Conservation (phyloP, 2,329 filamentous ascomycete species). For the Monilinia fructicola region DNA sequence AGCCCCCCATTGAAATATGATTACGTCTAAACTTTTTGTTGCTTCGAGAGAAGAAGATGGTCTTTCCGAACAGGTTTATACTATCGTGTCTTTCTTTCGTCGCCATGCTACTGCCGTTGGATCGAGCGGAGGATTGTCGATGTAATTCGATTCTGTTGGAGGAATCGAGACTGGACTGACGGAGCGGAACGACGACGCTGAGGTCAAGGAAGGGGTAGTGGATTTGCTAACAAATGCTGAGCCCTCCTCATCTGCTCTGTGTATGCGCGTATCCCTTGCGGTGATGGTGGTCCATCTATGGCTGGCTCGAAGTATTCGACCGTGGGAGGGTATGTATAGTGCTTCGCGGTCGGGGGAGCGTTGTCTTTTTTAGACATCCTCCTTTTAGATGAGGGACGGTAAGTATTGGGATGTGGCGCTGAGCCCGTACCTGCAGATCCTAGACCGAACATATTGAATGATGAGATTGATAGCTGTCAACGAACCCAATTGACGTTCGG, state of each 20-base stretch:
- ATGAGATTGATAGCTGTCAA: constrained; percentile 15
- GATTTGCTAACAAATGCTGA: constrained; percentile 50
- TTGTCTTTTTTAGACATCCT: constrained; percentile 17
- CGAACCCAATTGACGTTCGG: constrained; percentile 18
- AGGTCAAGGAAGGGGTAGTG: constrained; percentile 51
- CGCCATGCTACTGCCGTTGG: constrained; percentile 53
- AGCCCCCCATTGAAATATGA: constrained; percentile 36
- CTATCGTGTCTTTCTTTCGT: constrained; percentile 57
- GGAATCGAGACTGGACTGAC: constrained; percentile 38
- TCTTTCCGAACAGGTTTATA: constrained; percentile 55
- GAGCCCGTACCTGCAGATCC: constrained; percentile 16
- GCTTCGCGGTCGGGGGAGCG: constrained; percentile 6
- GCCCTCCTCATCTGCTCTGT: constrained; percentile 58
- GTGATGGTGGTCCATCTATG: constrained; percentile 61
- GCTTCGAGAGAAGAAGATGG: constrained; percentile 58
- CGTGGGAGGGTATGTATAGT: constrained; percentile 12
- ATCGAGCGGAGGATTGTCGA: constrained; percentile 57
- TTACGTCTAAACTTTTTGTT: constrained; percentile 52
- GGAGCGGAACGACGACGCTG: constrained; percentile 56
- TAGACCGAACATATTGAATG: constrained; percentile 22
- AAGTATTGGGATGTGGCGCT: background rate
- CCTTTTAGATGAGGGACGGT: constrained; percentile 15
- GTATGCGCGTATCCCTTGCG: constrained; percentile 57
- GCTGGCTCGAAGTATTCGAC: constrained; percentile 55
- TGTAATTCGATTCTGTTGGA: constrained; percentile 46